phyloP scores from a whole-genome alignment of 345 rosid species.

The Rhodamnia argentea region DNA sequence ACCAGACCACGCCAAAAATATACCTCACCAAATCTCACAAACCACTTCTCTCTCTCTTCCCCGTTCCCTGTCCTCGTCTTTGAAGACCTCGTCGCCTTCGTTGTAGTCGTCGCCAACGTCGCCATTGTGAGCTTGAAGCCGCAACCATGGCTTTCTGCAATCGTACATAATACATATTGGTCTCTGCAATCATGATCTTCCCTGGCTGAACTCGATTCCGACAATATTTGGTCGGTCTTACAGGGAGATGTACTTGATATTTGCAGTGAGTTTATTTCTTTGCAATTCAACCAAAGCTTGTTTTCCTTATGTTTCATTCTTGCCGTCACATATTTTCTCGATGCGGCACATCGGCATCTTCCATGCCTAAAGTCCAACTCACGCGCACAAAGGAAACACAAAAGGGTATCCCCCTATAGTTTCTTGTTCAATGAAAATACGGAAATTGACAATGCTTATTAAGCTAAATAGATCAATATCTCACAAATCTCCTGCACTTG shows the following conservation, averaged over 20 bases:
- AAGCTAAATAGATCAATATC: background rate
- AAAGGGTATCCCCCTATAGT: background rate
- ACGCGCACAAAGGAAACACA: background rate
- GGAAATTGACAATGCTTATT: background rate
- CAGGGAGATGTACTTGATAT: background rate
- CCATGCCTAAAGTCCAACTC: background rate
- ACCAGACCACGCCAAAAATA: background rate
- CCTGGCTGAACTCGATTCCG: background rate
- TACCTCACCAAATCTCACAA: background rate
- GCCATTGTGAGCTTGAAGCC: background rate
- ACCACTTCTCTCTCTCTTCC: background rate
- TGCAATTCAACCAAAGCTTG: background rate
- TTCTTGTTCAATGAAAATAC: background rate
- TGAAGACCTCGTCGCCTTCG: background rate
- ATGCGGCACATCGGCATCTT: background rate
- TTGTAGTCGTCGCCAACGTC: background rate
- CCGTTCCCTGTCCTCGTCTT: background rate
- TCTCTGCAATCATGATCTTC: background rate
- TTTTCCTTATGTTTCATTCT: background rate
- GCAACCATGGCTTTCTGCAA: background rate
- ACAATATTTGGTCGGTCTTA: background rate
- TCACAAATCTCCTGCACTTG: background rate
- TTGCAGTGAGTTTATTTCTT: background rate
- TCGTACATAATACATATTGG: background rate
- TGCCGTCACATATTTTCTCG: background rate